Evolutionary conservation across 78 protist species (phyloP).

Genomic region (Chrysochromulina parva): DNA sequence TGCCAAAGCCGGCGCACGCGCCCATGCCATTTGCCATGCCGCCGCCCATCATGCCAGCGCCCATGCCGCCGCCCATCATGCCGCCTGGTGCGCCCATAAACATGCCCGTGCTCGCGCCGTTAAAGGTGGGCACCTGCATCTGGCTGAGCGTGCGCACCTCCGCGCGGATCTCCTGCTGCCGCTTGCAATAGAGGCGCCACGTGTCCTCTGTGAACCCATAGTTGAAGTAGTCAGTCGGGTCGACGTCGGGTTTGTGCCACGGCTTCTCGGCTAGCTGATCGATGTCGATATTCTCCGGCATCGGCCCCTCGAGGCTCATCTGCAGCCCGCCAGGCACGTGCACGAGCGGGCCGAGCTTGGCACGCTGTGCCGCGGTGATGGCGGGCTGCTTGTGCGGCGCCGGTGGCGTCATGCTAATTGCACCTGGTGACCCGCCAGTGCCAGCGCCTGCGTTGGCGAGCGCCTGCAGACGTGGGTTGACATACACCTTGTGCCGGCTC

Average conservation of each 20-base stretch:
- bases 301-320: background rate
- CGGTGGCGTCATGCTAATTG: background rate
- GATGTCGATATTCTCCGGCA: background rate
- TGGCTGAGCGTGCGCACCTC: background rate
- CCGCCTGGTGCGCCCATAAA: background rate
- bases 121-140: background rate
- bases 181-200: conserved; percentile 16
- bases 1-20: background rate
- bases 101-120: background rate
- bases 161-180: background rate
- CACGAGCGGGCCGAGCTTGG: background rate
- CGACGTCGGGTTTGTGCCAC: conserved; percentile 55
- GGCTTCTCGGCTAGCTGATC: conserved; percentile 36
- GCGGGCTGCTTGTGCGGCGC: background rate
- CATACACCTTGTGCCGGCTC: background rate
- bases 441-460: background rate
- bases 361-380: background rate
- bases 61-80: background rate
- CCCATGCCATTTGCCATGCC: background rate
- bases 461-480: background rate
- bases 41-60: background rate
- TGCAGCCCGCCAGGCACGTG: background rate
- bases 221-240: conserved; percentile 65
- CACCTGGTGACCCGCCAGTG: background rate
- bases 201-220: conserved; percentile 61